Base-by-base conservation (phyloP, 129 eudicot species). In the Helichrysum umbraculigerum region DNA sequence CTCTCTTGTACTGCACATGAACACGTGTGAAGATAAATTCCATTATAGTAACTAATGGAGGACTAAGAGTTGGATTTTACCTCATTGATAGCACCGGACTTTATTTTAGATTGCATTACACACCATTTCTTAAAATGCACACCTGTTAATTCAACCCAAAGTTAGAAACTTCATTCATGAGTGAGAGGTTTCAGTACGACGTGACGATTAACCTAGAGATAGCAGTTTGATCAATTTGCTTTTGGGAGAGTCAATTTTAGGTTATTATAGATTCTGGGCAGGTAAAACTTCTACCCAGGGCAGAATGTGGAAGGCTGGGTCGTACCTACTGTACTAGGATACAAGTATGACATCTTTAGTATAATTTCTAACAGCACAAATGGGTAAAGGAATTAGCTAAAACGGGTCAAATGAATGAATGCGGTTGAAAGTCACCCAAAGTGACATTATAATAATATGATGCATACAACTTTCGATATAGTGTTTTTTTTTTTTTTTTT, bases 71-170 rank as follows among this genome's bases (percentile, higher is more conserved):
- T 47, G 21, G 14, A 50, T 29, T 72, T 15, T 88, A 93, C 98
- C 97, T 93, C 98, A 28, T 57, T 85, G 54, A 91, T 73, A 6
- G 98, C 96, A 51, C 96, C 83, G 0, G 97, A 73, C 78, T 79
- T 93, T 29, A 93, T 91, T 71, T 93, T 93, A 32, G 98, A 93
- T 80, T 93, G 98, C 98, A 93, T 93, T 73, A 90, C 83, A 66
- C 97, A 91, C 98, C 98, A 93, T 85, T 93, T 93, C 86, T 93
- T 93, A 29, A 93, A 93, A 85, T 93, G 98, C 37, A 91, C 97
- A 83, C 98, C 98, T 93, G 86, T 74, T 25, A 4, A 58, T 32
- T 62, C 51, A 39, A 35, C 21, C 47, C 59, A 52, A 73, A 67
- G 56, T 6, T 5, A 15, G 33, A 71, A 33, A n/a, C 14, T 56